phyloP scores from a whole-genome alignment of 495 filamentous ascomycete genomes.

The Tuber umbilicatum region DNA sequence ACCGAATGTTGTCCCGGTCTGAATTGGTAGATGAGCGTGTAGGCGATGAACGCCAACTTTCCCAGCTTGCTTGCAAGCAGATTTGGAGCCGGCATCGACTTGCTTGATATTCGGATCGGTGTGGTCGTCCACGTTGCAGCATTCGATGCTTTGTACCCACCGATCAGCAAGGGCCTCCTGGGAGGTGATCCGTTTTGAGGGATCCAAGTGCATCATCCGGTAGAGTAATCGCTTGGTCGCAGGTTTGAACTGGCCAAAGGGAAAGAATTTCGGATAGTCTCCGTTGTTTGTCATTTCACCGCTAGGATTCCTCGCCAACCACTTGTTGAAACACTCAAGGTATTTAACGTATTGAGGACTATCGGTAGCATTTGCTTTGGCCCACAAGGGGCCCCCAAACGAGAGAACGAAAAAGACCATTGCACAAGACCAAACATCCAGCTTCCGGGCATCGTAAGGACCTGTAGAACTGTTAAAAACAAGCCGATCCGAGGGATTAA shows the following conservation, averaged over 20 bases:
- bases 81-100: slow-evolving; percentile 39
- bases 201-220: slow-evolving; percentile 71
- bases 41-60: slow-evolving; percentile 41
- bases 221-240: slow-evolving; percentile 58
- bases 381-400: slow-evolving; percentile 60
- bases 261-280: slow-evolving; percentile 51
- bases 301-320: slow-evolving; percentile 50
- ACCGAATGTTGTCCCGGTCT: slow-evolving; percentile 30
- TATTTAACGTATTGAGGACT: slow-evolving; percentile 53
- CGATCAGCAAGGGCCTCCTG: slow-evolving; percentile 55
- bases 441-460: slow-evolving; percentile 64
- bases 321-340: slow-evolving; percentile 57
- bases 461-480: slow-evolving; percentile 40
- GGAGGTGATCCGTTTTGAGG: slow-evolving; percentile 58
- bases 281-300: slow-evolving; percentile 47
- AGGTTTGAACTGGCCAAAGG: slow-evolving; percentile 49
- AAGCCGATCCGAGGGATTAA: slow-evolving; percentile 5
- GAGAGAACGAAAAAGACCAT: slow-evolving; percentile 65
- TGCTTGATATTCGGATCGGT: slow-evolving; percentile 47
- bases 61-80: slow-evolving; percentile 35
- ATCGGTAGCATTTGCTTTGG: slow-evolving; percentile 49
- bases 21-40: slow-evolving; percentile 35
- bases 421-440: slow-evolving; percentile 74
- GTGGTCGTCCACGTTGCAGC: slow-evolving; percentile 60
- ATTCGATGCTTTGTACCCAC: slow-evolving; percentile 62